Conservation (phyloP, 805 yeast genomes). For the Hanseniaspora lachancei region DNA sequence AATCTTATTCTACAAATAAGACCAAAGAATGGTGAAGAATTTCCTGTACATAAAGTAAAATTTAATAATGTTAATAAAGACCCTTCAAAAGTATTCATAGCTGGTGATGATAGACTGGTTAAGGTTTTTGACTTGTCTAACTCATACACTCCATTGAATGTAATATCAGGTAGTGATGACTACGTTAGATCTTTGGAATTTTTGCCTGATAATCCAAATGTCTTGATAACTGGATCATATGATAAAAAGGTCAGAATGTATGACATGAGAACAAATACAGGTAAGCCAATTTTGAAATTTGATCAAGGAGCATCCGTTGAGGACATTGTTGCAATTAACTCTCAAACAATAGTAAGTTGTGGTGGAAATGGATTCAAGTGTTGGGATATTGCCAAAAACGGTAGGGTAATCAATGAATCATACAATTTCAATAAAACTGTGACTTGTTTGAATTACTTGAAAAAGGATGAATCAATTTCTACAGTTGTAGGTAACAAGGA, state of each 20-base stretch:
- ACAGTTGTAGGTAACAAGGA: neutral
- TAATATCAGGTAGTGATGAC: slow-evolving; percentile 67
- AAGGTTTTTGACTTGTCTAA: slow-evolving; percentile 79
- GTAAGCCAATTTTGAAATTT: slow-evolving; percentile 48
- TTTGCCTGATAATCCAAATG: slow-evolving; percentile 60
- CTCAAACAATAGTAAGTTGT: slow-evolving; percentile 60
- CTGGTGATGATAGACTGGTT: slow-evolving; percentile 80
- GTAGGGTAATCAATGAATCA: slow-evolving; percentile 51
- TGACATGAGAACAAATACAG: slow-evolving; percentile 52
- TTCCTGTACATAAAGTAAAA: slow-evolving; percentile 81
- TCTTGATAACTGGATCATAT: slow-evolving; percentile 86
- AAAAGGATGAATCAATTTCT: slow-evolving; percentile 19
- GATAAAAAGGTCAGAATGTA: slow-evolving; percentile 76
- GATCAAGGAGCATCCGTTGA: slow-evolving; percentile 76
- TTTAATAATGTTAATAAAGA: slow-evolving; percentile 71
- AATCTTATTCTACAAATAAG: slow-evolving; percentile 64
- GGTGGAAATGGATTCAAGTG: slow-evolving; percentile 74
- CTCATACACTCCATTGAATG: slow-evolving; percentile 56
- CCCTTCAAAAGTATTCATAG: slow-evolving; percentile 52
- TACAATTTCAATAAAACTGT: slow-evolving; percentile 88
- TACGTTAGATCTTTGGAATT: slow-evolving; percentile 74
- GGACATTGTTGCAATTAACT: slow-evolving; percentile 61
- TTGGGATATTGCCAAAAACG: slow-evolving; percentile 72
- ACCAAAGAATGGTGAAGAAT: slow-evolving; percentile 50
- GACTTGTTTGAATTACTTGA: slow-evolving; percentile 45